Base-by-base conservation (phyloP, 2,329 filamentous ascomycete species). In the Claviceps digitariae region DNA sequence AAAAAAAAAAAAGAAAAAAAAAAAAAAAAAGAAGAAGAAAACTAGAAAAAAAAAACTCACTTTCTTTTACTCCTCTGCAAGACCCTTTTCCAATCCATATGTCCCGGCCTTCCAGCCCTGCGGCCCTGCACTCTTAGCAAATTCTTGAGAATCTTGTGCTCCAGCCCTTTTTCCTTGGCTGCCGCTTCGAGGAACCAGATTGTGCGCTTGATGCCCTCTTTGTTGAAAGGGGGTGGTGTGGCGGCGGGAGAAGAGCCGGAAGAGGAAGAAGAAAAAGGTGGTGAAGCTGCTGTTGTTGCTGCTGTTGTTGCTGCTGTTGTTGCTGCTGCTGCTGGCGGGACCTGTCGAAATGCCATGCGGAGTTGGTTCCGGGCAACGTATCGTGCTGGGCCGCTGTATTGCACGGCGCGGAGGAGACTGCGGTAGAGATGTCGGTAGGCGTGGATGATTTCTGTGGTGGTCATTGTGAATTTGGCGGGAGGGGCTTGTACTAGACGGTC, bases 381-480 rank as follows among this genome's bases (percentile, higher is more conserved):
- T 52, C 86, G 82, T 31, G 82, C 78, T 17, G 86, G 87, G 57
- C 78, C 77, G 15, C 86, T 79, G 70, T 82, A 87, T 57, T 85
- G 82, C 23, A 91, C 79, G 4, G 86, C 87, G 31, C 75, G 79
- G n/a, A 90, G 74, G 20, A 79, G 71, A 7, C 74, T 74, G 51
- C 83, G 81, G 63, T 86, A 84, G 36, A 93, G 73, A 54, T 78
- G 73, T 56, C 87, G 79, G 68, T 91, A 93, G 48, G 84, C 81
- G 59, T 77, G 74, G 41, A 83, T 63, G 51, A 87, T 63, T 31
- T 81, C 69, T 9, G 65, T 61, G 34, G 56, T 52, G 20, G 57
- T 51, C 61, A 63, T 65, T 25, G 21, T 49, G 12, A 17, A 15
- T 38, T 4, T 38, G 5, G 9, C 6, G 9, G 27, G 27, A 29